A percentile compares a stretch with the other conserved stretches of the same genome.
These are phyloP conservation scores for Grigorovia yakushimaensis DNA, from an alignment of 805 yeast species.

Conservation along the genomic window DNA sequence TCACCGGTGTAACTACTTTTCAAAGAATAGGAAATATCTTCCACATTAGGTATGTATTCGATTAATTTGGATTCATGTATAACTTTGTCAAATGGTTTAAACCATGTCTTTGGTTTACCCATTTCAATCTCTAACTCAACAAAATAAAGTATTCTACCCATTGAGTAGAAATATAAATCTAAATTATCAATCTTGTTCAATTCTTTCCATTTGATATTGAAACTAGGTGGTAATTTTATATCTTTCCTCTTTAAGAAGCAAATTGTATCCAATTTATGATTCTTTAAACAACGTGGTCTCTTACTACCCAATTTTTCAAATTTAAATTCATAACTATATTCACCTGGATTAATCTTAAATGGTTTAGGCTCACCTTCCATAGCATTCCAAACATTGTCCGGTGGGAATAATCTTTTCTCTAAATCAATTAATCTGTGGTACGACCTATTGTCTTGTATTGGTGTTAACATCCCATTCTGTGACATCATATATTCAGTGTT, in stretches of 20 bases:
- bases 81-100: conserved; percentile 21
- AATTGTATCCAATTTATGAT: conserved; percentile 15
- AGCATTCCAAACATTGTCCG: conserved; percentile 27
- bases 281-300: conserved; percentile 19
- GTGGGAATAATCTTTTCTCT: conserved; percentile 23
- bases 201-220: conserved; percentile 20
- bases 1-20: not conserved
- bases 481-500: conserved; percentile 15
- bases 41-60: conserved; percentile 21
- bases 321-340: conserved; percentile 19
- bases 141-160: conserved; percentile 22
- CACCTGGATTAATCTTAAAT: conserved; percentile 23
- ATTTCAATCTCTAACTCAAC: conserved; percentile 21
- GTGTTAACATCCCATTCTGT: conserved; percentile 20
- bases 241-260: conserved; percentile 16
- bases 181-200: conserved; percentile 17
- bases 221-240: conserved; percentile 23
- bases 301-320: conserved; percentile 18
- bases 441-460: conserved; percentile 21
- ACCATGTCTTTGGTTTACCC: conserved; percentile 24
- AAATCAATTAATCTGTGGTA: conserved; percentile 17
- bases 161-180: conserved; percentile 20
- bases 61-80: conserved; percentile 13
- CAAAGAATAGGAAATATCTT: conserved; percentile 12
- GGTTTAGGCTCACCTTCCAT: conserved; percentile 22